phyloP scores from a whole-genome alignment of 106 monocot genomes.

The Chionographis japonica region DNA sequence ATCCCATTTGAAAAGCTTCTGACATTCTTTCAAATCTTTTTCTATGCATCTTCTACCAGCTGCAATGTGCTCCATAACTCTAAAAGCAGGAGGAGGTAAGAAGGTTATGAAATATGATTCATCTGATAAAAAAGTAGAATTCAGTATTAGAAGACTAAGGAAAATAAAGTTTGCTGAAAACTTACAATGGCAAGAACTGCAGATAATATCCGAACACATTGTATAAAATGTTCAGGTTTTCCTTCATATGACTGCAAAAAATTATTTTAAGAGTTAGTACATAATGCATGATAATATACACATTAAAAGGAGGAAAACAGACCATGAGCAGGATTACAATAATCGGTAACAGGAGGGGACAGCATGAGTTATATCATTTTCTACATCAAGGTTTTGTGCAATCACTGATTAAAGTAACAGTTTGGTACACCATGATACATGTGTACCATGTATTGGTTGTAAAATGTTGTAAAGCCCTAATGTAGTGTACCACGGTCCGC shows the following conservation, averaged over 20 bases:
- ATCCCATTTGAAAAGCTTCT: constrained; percentile 75
- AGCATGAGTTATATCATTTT: no score
- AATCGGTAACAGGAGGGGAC: no score
- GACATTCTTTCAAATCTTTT: constrained; percentile 59
- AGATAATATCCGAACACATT: constrained; percentile 87
- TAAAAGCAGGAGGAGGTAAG: constrained; percentile 11
- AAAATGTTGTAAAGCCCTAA: no score
- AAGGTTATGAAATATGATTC: background rate
- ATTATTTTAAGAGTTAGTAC: background rate
- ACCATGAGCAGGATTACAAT: background rate
- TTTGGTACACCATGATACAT: no score
- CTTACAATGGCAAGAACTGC: constrained; percentile 84
- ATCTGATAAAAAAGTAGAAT: background rate
- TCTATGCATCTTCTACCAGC: constrained; percentile 40
- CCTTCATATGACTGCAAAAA: constrained; percentile 34
- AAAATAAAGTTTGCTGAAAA: constrained; percentile 2
- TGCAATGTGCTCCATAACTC: constrained; percentile 63
- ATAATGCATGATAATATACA: constrained; percentile 1
- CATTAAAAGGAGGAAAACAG: background rate
- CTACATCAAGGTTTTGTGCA: no score
- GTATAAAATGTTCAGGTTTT: constrained; percentile 71
- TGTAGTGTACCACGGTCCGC: no score
- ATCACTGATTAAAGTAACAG: no score
- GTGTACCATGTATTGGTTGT: no score
- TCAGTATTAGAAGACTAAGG: background rate